A percentile compares a stretch with the other conserved stretches of the same genome.
phyloP scores from a whole-genome alignment of 306 rosid species.

The Citrullus mucosospermus region DNA sequence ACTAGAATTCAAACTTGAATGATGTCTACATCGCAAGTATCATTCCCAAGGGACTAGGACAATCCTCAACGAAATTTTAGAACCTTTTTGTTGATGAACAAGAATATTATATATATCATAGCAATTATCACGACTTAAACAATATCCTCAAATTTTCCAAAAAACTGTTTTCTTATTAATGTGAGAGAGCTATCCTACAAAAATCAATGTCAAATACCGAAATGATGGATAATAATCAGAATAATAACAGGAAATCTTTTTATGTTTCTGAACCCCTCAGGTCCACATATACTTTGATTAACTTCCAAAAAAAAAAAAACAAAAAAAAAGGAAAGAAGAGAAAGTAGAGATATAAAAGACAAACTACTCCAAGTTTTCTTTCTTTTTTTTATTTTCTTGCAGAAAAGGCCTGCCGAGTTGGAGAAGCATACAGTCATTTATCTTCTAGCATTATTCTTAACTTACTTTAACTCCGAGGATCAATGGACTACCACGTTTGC shows the following conservation, averaged over 20 bases:
- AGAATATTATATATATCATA: neutral
- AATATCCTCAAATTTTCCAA: neutral
- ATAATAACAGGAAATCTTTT: neutral
- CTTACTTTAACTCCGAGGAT: constrained; percentile 90
- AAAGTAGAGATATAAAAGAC: neutral
- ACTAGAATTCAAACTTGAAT: neutral
- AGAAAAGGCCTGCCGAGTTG: neutral
- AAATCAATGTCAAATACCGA: neutral
- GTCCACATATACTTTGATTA: neutral
- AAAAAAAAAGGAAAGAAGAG: neutral
- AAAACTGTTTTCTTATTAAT: neutral
- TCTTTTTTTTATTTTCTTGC: neutral
- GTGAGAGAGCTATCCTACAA: neutral
- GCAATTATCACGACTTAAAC: neutral
- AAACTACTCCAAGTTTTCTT: neutral
- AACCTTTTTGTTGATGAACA: neutral
- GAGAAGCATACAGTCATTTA: neutral
- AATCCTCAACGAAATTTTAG: neutral
- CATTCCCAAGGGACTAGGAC: neutral
- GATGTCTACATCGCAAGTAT: neutral
- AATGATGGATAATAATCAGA: neutral
- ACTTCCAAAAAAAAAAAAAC: neutral
- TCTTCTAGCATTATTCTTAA: neutral
- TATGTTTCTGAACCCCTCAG: neutral
- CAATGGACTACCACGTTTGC: constrained; percentile 98